These are phyloP conservation scores for Knoxdaviesia capensis DNA, from an alignment of 2,329 filamentous ascomycete species.

Conservation along the genomic window DNA sequence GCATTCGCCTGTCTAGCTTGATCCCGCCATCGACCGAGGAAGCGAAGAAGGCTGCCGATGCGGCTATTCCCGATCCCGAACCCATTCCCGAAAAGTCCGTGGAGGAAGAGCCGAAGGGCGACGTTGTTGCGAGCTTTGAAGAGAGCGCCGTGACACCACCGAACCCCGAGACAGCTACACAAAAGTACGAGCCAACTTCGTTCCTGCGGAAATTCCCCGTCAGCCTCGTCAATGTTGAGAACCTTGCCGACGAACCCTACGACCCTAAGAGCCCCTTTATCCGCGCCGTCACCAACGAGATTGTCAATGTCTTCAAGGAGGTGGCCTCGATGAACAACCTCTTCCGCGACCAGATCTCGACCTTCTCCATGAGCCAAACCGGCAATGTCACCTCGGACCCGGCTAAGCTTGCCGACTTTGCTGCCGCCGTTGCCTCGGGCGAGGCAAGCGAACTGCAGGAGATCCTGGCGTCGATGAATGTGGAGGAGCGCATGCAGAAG, in stretches of 20 bases:
- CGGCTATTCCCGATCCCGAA: conserved; percentile 36
- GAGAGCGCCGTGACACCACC: conserved; percentile 45
- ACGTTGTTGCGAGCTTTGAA: conserved; percentile 94
- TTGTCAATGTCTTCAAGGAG: conserved; percentile 97
- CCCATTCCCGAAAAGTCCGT: conserved; percentile 36
- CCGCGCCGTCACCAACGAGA: conserved; percentile 85
- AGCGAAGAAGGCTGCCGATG: conserved; percentile 26
- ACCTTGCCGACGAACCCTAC: conserved; percentile 70
- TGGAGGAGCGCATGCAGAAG: conserved; percentile 84
- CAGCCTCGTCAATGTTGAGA: conserved; percentile 88
- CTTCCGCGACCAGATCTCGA: conserved; percentile 93
- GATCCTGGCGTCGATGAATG: conserved; percentile 69
- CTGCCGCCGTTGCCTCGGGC: conserved; percentile 86
- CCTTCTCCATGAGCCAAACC: conserved; percentile 87
- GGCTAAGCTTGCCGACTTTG: conserved; percentile 89
- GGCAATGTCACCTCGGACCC: conserved; percentile 92
- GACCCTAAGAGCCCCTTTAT: conserved; percentile 82
- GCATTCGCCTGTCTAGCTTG: conserved; percentile 75
- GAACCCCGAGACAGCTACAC: conserved; percentile 26
- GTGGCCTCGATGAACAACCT: conserved; percentile 84
- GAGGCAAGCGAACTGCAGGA: conserved; percentile 86
- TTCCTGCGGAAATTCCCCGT: conserved; percentile 85
- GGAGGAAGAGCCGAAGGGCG: conserved; percentile 61
- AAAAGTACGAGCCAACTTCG: conserved; percentile 66
- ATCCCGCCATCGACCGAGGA: conserved; percentile 44